phyloP scores from a whole-genome alignment of 2,329 filamentous ascomycete species.

The Zymoseptoria crescenta region DNA sequence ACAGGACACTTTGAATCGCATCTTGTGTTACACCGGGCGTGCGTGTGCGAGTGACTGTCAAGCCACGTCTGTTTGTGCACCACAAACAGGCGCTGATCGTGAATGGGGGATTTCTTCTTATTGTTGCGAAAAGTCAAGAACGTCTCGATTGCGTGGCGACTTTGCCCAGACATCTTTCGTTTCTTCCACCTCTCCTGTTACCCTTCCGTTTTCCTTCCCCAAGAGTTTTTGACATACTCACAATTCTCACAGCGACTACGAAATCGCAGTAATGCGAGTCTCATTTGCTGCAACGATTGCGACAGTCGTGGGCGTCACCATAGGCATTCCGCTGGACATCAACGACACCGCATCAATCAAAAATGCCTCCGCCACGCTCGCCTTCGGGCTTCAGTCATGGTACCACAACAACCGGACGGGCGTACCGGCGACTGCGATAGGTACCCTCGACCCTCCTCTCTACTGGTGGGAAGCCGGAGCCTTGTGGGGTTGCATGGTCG shows the following conservation, averaged over 20 bases:
- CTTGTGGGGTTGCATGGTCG: conserved; percentile 30
- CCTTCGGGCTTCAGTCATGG: conserved; percentile 27
- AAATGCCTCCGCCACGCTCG: conserved; percentile 26
- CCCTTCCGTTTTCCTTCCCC: background rate
- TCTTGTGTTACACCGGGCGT: background rate
- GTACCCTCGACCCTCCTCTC: conserved; percentile 34
- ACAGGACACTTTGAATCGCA: background rate
- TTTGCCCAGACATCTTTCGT: background rate
- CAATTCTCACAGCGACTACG: too few species aligned
- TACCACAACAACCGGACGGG: conserved; percentile 29
- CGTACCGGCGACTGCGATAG: conserved; percentile 26
- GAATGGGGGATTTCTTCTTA: background rate
- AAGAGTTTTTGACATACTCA: background rate
- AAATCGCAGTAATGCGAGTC: background rate
- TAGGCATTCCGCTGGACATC: conserved; percentile 13
- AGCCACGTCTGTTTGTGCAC: background rate
- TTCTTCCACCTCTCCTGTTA: background rate
- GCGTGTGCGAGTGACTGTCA: background rate
- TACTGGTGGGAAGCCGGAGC: conserved; percentile 44
- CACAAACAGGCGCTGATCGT: background rate
- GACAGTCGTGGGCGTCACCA: background rate
- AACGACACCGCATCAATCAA: conserved; percentile 26
- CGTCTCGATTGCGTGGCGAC: background rate
- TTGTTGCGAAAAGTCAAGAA: background rate
- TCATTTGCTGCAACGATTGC: background rate